These are phyloP conservation scores for Sugiyamaella castrensis DNA, from an alignment of 1,139 yeast species.

Conservation along the genomic window DNA sequence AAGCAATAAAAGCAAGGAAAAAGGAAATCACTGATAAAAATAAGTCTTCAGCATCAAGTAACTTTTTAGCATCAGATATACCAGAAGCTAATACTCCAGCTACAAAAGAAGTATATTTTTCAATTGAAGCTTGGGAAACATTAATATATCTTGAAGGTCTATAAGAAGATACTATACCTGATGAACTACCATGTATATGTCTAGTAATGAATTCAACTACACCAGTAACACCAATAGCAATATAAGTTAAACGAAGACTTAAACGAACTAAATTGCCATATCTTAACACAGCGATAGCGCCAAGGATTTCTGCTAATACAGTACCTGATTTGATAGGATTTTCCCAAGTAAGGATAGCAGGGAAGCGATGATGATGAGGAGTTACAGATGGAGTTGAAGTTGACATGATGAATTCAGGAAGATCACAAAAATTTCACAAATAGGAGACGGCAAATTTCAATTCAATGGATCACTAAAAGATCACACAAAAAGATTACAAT, in stretches of 20 bases:
- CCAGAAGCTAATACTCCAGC: slow-evolving; percentile 33
- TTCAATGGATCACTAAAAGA: no score
- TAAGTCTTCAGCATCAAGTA: slow-evolving; percentile 64
- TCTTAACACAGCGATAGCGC: slow-evolving; percentile 60
- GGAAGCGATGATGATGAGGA: slow-evolving; percentile 22
- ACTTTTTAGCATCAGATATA: slow-evolving; percentile 48
- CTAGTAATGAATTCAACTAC: slow-evolving; percentile 38
- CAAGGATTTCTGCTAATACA: slow-evolving; percentile 63
- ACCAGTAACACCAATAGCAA: slow-evolving; percentile 34
- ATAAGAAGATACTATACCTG: slow-evolving; percentile 35
- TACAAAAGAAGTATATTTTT: slow-evolving; percentile 33
- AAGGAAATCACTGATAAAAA: slow-evolving; percentile 73
- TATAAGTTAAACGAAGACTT: slow-evolving; percentile 51
- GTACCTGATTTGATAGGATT: slow-evolving; percentile 78
- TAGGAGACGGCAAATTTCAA: no score
- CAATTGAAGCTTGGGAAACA: slow-evolving; percentile 33
- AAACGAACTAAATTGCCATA: slow-evolving; percentile 67
- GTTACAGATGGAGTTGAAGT: not conserved
- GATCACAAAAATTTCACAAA: no score
- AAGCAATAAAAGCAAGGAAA: slow-evolving; percentile 58
- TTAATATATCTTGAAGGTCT: slow-evolving; percentile 37
- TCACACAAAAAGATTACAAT: no score
- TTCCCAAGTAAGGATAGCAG: slow-evolving; percentile 71
- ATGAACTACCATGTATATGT: slow-evolving; percentile 32
- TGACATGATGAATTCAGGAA: not conserved